Conservation (phyloP, 495 filamentous ascomycete genomes). For the Paragyromitra xinjiangensis region DNA sequence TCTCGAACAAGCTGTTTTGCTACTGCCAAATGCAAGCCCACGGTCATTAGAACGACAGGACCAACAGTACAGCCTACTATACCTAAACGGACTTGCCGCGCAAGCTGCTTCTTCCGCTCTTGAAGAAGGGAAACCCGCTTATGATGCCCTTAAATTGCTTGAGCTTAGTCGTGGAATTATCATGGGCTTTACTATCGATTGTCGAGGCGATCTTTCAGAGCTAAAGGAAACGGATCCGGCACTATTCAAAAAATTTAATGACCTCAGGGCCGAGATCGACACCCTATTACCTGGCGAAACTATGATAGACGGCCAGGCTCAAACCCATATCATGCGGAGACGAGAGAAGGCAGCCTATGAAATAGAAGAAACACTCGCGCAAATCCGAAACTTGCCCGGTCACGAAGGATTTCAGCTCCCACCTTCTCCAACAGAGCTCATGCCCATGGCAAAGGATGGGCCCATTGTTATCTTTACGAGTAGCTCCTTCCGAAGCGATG, state of each 20-base stretch:
- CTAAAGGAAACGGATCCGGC: background rate
- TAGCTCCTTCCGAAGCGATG: slow-evolving; percentile 21
- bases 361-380: background rate
- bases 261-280: slow-evolving; percentile 21
- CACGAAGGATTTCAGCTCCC: slow-evolving; percentile 40
- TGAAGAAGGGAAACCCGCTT: slow-evolving; percentile 1
- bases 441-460: slow-evolving; percentile 36
- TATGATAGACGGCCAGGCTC: background rate
- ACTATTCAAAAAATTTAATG: slow-evolving; percentile 4
- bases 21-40: slow-evolving; percentile 11
- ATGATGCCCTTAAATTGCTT: slow-evolving; percentile 12
- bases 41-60: slow-evolving; percentile 7
- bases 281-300: background rate
- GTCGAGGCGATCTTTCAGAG: slow-evolving; percentile 24
- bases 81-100: background rate
- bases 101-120: slow-evolving; percentile 26
- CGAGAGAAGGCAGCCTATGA: slow-evolving; percentile 4
- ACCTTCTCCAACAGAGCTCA: slow-evolving; percentile 18
- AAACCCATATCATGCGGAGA: background rate
- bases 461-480: slow-evolving; percentile 44
- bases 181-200: slow-evolving; percentile 37
- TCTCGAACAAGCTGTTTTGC: background rate
- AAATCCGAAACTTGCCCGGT: slow-evolving; percentile 31
- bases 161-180: slow-evolving; percentile 45
- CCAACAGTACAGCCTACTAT: slow-evolving; percentile 6